A percentile compares a stretch with the other conserved stretches of the same genome.
These are phyloP conservation scores for Talaromyces sp. DNA, from an alignment of 2,329 filamentous ascomycete genomes.

Conservation along the genomic window DNA sequence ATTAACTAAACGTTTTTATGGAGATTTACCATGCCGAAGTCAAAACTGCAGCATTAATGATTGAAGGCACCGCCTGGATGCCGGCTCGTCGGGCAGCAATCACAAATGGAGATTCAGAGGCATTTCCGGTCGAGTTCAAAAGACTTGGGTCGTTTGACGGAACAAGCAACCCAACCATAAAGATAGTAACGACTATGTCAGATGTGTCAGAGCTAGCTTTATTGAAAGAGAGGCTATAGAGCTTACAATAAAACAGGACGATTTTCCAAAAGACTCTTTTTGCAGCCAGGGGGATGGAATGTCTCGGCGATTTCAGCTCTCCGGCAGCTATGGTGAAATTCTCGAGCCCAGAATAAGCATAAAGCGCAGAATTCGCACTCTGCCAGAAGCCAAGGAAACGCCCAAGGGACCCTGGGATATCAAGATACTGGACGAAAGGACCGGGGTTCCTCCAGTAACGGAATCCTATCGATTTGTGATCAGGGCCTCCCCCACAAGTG, in stretches of 20 bases:
- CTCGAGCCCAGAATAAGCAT: constrained; percentile 47
- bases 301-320: constrained; percentile 52
- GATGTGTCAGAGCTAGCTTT: not conserved
- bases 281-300: constrained; percentile 55
- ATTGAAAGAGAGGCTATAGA: not conserved
- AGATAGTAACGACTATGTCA: constrained; percentile 42
- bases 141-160: constrained; percentile 48
- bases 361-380: constrained; percentile 34
- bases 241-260: constrained; percentile 53
- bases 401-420: constrained; percentile 37
- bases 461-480: constrained; percentile 46
- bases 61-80: constrained; percentile 56
- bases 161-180: constrained; percentile 56
- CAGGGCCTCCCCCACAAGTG: constrained; percentile 48
- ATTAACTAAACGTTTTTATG: constrained; percentile 41
- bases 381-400: constrained; percentile 48
- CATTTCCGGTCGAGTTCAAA: constrained; percentile 36
- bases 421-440: constrained; percentile 45
- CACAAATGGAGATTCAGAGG: constrained; percentile 44
- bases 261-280: constrained; percentile 56
- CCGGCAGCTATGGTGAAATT: constrained; percentile 55
- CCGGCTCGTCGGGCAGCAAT: constrained; percentile 49
- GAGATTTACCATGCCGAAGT: constrained; percentile 59
- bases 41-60: constrained; percentile 75
- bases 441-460: constrained; percentile 46